Conservation (phyloP, 768 basidiomycete genomes). For the Fomitopsis pulvina region DNA sequence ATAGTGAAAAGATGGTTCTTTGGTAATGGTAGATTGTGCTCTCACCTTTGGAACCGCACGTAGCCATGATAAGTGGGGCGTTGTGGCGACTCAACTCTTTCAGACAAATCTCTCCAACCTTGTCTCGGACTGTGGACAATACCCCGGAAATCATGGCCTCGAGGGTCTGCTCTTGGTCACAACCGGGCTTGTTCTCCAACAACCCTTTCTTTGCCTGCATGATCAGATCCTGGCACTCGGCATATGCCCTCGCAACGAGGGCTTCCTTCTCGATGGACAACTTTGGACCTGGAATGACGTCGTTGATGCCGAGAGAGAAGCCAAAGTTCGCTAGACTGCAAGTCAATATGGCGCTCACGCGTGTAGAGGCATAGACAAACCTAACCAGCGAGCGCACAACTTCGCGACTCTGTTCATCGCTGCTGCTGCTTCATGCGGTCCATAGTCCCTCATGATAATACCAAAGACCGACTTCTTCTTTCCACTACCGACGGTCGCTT, state of each 20-base stretch:
- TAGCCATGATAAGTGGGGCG: conserved; percentile 97
- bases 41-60: conserved; percentile 95
- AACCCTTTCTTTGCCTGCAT: conserved; percentile 85
- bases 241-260: conserved; percentile 85
- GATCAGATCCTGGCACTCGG: conserved; percentile 81
- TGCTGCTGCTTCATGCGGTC: conserved; percentile 85
- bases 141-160: conserved; percentile 95
- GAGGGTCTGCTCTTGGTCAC: conserved; percentile 92
- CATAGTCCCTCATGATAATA: conserved; percentile 95
- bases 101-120: conserved; percentile 97
- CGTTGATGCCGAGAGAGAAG: conserved; percentile 97
- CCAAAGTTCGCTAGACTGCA: conserved; percentile 81
- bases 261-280: conserved; percentile 77
- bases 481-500: conserved; percentile 93
- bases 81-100: conserved; percentile 95
- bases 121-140: conserved; percentile 91
- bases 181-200: conserved; percentile 95
- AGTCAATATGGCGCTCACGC: conserved; percentile 6
- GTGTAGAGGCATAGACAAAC: conserved; percentile 32
- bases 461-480: conserved; percentile 99
- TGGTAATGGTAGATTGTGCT: neutral
- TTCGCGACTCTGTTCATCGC: conserved; percentile 98
- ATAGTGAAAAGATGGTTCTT: conserved; percentile 10
- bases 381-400: conserved; percentile 89
- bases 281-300: conserved; percentile 90